Evolutionary conservation across 768 basidiomycete species (phyloP).

Genomic region (Sarcodon sp.): DNA sequence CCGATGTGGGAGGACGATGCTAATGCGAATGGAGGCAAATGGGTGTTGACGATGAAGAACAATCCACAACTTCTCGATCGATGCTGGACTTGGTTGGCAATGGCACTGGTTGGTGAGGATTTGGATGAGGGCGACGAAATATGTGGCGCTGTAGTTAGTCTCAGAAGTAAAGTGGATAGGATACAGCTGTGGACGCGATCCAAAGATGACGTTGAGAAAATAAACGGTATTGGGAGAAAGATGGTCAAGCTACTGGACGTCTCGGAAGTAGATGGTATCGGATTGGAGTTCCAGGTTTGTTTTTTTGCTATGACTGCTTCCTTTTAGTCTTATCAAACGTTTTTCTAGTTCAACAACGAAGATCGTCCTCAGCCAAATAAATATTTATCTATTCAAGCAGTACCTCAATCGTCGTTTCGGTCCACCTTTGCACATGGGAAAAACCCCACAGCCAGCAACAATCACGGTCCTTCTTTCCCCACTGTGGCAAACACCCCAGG

Average conservation of each 20-base stretch:
- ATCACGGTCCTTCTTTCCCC: constrained; percentile 12
- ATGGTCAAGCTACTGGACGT: constrained; percentile 75
- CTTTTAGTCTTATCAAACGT: background rate
- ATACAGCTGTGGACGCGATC: constrained; percentile 86
- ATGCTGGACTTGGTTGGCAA: constrained; percentile 83
- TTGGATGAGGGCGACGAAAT: constrained; percentile 63
- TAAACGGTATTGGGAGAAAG: constrained; percentile 78
- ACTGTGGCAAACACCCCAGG: constrained; percentile 6
- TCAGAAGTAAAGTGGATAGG: constrained; percentile 77
- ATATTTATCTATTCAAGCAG: constrained; percentile 67
- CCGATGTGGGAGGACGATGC: constrained; percentile 97
- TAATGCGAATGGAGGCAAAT: constrained; percentile 87
- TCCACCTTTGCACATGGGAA: constrained; percentile 39
- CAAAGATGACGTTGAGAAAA: constrained; percentile 74
- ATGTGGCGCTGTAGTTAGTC: constrained; percentile 78
- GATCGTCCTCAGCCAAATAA: constrained; percentile 73
- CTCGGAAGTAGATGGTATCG: constrained; percentile 73
- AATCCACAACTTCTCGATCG: constrained; percentile 69
- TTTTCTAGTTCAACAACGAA: constrained; percentile 68
- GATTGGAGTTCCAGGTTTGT: constrained; percentile 81
- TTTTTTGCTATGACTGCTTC: background rate
- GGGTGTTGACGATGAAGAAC: constrained; percentile 90
- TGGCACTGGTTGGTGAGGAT: constrained; percentile 80
- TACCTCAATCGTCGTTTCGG: constrained; percentile 56
- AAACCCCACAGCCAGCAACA: background rate